Evolutionary conservation across 352 stramenopile genomes (phyloP).

Genomic region (Phytophthora nicotianae): DNA sequence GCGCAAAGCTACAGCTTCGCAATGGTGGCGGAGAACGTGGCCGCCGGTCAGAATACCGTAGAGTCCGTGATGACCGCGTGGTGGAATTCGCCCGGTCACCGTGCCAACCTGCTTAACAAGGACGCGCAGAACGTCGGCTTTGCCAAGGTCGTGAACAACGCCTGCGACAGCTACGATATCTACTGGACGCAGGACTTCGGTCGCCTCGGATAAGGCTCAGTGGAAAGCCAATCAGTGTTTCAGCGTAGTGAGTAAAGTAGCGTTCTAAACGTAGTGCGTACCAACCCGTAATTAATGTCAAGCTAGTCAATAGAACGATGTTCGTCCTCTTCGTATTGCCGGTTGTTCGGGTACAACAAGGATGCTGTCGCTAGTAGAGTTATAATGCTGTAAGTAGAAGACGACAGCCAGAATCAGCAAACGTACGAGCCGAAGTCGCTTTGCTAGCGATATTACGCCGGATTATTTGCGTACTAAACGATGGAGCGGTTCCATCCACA

Average conservation of each 20-base stretch:
- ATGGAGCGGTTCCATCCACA: neutral
- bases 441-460: too few relatives aligned
- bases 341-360: neutral
- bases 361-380: too few relatives aligned
- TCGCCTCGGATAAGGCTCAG: constrained; percentile 11
- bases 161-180: constrained; percentile 27
- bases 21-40: constrained; percentile 51
- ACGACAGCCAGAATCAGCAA: too few relatives aligned
- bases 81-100: constrained; percentile 57
- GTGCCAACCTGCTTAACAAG: constrained; percentile 49
- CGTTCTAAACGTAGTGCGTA: neutral
- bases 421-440: too few relatives aligned
- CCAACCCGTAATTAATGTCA: neutral
- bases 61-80: constrained; percentile 51
- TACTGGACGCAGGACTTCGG: constrained; percentile 54
- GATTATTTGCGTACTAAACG: too few relatives aligned
- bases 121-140: constrained; percentile 41
- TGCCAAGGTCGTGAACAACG: constrained; percentile 33
- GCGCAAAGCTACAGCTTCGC: constrained; percentile 42
- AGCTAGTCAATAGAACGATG: neutral
- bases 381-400: neutral
- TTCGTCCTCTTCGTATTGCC: neutral
- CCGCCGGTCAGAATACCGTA: constrained; percentile 47
- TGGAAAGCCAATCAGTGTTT: constrained; percentile 12
- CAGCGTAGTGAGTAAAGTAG: constrained; percentile 2